Conservation (phyloP, 2,329 filamentous ascomycete genomes). For the Penicillium paneum region DNA sequence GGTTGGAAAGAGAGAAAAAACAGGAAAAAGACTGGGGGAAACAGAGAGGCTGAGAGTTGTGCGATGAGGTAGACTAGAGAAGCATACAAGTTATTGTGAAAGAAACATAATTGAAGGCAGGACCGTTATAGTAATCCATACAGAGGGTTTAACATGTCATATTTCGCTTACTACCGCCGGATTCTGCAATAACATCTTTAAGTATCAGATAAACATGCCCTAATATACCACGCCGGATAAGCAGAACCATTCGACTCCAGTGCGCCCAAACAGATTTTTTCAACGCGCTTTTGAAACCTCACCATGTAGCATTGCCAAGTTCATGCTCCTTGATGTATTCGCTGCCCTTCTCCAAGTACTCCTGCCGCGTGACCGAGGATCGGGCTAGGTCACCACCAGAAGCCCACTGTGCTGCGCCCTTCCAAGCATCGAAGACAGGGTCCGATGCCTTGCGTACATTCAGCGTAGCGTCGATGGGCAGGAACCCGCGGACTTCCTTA, state of each 20-base stretch:
- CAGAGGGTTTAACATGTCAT: not conserved
- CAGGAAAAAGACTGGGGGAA: no score
- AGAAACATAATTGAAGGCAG: not conserved
- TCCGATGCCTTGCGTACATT: constrained; percentile 70
- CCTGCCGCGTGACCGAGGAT: constrained; percentile 70
- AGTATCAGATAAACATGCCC: constrained; percentile 9
- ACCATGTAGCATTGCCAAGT: constrained; percentile 37
- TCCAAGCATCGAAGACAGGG: constrained; percentile 85
- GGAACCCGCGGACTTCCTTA: constrained; percentile 66
- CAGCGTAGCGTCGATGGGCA: constrained; percentile 68
- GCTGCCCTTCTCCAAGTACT: constrained; percentile 86
- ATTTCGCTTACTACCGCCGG: not conserved
- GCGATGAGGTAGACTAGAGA: not conserved
- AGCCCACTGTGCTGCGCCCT: constrained; percentile 84
- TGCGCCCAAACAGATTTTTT: constrained; percentile 19
- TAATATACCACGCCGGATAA: constrained; percentile 8
- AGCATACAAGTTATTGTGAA: no score
- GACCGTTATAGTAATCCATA: not conserved
- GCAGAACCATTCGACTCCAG: constrained; percentile 17
- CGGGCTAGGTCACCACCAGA: constrained; percentile 55
- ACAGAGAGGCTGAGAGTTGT: not conserved
- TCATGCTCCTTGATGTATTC: constrained; percentile 75
- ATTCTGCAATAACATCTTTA: constrained; percentile 1
- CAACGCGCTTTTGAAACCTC: constrained; percentile 5
- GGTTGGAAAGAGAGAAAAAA: not conserved